These are phyloP conservation scores for Dictyostelium firmibasis DNA, from an alignment of 78 protist genomes.

Conservation along the genomic window DNA sequence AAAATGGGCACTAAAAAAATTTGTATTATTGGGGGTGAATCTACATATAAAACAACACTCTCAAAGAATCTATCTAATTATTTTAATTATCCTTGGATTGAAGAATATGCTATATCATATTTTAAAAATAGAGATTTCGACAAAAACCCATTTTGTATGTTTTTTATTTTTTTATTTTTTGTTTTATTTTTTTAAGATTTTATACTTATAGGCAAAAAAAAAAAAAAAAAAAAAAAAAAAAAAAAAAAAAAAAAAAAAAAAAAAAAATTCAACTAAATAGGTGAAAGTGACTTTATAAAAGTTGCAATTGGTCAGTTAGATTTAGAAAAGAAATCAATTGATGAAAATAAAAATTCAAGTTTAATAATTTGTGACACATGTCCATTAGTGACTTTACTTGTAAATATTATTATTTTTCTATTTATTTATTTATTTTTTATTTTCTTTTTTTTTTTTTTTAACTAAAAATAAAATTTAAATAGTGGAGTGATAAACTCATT, in stretches of 20 bases:
- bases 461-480: not conserved
- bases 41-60: slow-evolving; percentile 20
- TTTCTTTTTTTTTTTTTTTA: not conserved
- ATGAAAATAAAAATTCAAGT: not conserved
- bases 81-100: not conserved
- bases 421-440: too few relatives aligned
- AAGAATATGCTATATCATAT: slow-evolving; percentile 33
- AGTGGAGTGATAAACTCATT: slow-evolving; percentile 61
- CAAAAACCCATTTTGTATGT: slow-evolving; percentile 29
- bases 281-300: slow-evolving; percentile 32
- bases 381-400: slow-evolving; percentile 39
- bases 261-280: not conserved
- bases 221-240: not conserved
- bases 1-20: not conserved
- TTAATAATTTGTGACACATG: slow-evolving; percentile 57
- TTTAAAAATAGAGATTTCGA: slow-evolving; percentile 32
- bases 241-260: not conserved
- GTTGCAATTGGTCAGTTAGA: slow-evolving; percentile 42
- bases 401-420: too few relatives aligned
- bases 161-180: not conserved
- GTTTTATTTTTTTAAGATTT: too few relatives aligned
- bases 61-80: slow-evolving; percentile 1
- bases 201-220: too few relatives aligned
- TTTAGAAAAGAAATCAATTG: not conserved
- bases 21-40: slow-evolving; percentile 64